These are phyloP conservation scores for Pythium rhizo-oryzae DNA, from an alignment of 352 stramenopile species.

Conservation along the genomic window DNA sequence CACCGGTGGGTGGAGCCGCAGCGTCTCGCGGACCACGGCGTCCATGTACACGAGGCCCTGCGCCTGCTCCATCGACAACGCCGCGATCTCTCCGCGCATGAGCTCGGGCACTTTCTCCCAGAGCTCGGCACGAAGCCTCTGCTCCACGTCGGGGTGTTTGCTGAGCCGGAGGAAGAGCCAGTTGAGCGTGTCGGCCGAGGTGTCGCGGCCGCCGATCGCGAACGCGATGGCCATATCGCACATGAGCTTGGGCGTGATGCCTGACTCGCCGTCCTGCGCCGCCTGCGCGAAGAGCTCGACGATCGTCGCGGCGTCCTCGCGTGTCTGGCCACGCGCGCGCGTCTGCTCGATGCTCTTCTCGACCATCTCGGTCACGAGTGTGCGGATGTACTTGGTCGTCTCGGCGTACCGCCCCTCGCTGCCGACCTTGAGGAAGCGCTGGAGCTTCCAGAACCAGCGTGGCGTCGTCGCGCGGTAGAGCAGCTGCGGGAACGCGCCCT, in stretches of 20 bases:
- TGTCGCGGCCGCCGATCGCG: constrained; percentile 55
- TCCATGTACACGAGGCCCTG: constrained; percentile 22
- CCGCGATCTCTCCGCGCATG: constrained; percentile 6
- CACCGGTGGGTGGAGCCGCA: constrained; percentile 42
- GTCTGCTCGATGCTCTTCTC: constrained; percentile 13
- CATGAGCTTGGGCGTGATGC: constrained; percentile 31
- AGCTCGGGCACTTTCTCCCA: constrained; percentile 28
- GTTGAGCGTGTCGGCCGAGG: constrained; percentile 45
- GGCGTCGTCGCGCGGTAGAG: constrained; percentile 14
- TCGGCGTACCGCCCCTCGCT: constrained; percentile 7
- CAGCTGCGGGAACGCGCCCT: constrained; percentile 5
- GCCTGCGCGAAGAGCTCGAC: constrained; percentile 29
- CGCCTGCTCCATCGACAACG: constrained; percentile 19
- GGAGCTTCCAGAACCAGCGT: constrained; percentile 25
- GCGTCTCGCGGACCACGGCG: constrained; percentile 37
- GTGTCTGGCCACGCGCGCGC: constrained; percentile 1
- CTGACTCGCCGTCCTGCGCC: constrained; percentile 12
- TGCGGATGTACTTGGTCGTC: constrained; percentile 6
- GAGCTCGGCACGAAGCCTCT: constrained; percentile 36
- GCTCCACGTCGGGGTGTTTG: constrained; percentile 37
- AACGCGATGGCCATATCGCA: constrained; percentile 53
- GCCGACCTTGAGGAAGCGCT: constrained; percentile 20
- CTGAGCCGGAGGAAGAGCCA: constrained; percentile 50
- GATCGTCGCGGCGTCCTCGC: constrained; percentile 13
- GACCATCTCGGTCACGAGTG: constrained; percentile 23